These are phyloP conservation scores for Fraxinus baroniana DNA, from an alignment of 305 asterid genomes.

Conservation along the genomic window DNA sequence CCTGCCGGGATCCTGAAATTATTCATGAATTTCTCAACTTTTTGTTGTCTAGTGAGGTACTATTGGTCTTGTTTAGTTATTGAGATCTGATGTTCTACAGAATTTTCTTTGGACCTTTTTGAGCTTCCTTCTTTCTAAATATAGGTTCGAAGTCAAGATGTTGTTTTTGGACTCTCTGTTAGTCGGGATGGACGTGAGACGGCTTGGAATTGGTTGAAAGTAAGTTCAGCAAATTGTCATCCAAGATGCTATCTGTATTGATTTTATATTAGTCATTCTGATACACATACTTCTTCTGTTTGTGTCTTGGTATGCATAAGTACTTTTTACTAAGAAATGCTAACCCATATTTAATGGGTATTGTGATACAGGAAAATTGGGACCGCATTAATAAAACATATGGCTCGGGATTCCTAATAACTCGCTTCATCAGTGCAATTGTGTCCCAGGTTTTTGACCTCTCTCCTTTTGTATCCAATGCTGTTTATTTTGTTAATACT, in stretches of 20 bases:
- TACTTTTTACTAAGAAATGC: background rate
- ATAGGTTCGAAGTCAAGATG: conserved; percentile 96
- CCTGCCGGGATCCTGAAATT: conserved; percentile 78
- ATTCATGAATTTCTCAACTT: conserved; percentile 72
- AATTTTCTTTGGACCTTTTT: background rate
- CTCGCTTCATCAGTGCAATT: conserved; percentile 64
- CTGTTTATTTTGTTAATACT: background rate
- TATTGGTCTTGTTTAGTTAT: conserved; percentile 9
- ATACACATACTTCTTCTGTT: background rate
- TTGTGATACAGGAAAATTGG: conserved; percentile 66
- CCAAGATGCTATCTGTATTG: background rate
- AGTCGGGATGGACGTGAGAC: conserved; percentile 74
- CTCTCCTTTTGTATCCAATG: conserved; percentile 4
- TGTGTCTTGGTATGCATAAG: background rate
- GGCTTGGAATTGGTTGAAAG: conserved; percentile 93
- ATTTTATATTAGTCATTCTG: background rate
- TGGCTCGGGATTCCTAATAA: conserved; percentile 80
- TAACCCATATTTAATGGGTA: background rate
- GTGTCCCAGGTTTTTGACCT: conserved; percentile 72
- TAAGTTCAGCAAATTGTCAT: conserved; percentile 32
- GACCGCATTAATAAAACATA: conserved; percentile 66
- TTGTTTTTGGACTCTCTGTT: conserved; percentile 69
- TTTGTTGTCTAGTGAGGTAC: conserved; percentile 80
- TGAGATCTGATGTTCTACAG: background rate
- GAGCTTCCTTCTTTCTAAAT: conserved; percentile 13